Evolutionary conservation across 345 rosid genomes (phyloP).

Genomic region (Eucalyptus rudis): DNA sequence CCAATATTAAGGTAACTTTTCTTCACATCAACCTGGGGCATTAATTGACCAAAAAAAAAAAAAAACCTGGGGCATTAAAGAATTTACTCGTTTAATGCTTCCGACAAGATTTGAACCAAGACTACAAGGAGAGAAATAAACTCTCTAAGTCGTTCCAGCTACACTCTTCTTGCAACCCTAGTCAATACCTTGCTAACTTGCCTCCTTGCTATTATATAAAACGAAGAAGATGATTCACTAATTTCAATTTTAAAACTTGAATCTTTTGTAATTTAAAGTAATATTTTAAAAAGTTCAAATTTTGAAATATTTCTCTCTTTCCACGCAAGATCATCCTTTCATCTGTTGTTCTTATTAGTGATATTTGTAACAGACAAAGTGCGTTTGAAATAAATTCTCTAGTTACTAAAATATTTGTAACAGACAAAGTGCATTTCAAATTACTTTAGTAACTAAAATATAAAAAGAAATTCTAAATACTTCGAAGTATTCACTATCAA

Average conservation of each 20-base stretch:
- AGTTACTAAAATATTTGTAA: too few species aligned
- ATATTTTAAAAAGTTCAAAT: not conserved
- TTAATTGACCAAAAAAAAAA: too few species aligned
- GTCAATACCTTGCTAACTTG: not conserved
- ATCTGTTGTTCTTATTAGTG: not conserved
- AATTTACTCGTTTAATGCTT: not conserved
- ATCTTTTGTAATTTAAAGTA: not conserved
- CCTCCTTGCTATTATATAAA: not conserved
- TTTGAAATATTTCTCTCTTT: not conserved
- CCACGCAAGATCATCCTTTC: not conserved
- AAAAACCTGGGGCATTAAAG: not conserved
- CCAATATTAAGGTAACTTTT: not conserved
- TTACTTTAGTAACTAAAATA: not conserved
- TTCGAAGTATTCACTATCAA: not conserved
- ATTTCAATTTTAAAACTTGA: not conserved
- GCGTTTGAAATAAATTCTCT: too few species aligned
- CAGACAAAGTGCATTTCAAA: not conserved
- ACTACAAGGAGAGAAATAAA: not conserved
- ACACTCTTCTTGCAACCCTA: not conserved
- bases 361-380: too few species aligned
- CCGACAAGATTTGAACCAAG: not conserved
- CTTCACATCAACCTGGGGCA: not conserved
- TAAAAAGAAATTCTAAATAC: not conserved
- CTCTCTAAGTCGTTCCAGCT: not conserved
- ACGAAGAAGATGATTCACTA: not conserved